Base-by-base conservation (phyloP, 495 filamentous ascomycete species). In the Neurospora sp. region DNA sequence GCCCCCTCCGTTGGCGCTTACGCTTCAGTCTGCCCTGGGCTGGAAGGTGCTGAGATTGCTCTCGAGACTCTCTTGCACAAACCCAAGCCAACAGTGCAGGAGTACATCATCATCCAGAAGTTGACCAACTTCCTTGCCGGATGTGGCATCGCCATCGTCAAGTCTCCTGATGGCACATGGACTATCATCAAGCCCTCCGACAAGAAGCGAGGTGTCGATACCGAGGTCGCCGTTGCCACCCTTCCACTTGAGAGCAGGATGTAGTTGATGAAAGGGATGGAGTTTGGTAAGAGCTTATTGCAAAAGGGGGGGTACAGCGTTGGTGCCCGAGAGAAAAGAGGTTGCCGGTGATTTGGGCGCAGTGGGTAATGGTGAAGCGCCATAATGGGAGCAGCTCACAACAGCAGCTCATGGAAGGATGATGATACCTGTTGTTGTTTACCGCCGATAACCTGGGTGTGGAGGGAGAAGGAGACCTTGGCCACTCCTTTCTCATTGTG, bases 251-350 rank as follows among this genome's bases (percentile, higher is more conserved):
- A 20, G 8, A 41, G 16, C 44, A 48, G 72, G 10, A 59, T 44
- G 61, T 40, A 8, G 18, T n/a, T 37, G 10, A 39, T 46, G 27
- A 68, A 14, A 10, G 38, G 35, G 37, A 46, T 53, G 41, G 69
- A 69, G 71, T 53, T 42, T 39, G n/a, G 38, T 39, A 35, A 69
- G 8, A 41, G 61, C 41, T 5, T 44, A 53, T 10, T 39, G 46
- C 69, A 53, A 69, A 42, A 38, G 75, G 80, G 61, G 18, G 85
- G 82, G 70, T 86, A 86, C 75, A 85, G 18, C 10, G 84, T 8
- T 83, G 41, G 72, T 82, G 83, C 27, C 83, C 81, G 68, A 94
- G 83, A 70, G 90, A 85, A 31, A 88, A 92, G 41, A 77, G 84
- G 27, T n/a, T 31, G 31, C 18, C 27, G 44, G 37, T 70, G 68